Conservation (phyloP, 176 grass and related monocot species). For the Rhynchospora tenuis region DNA sequence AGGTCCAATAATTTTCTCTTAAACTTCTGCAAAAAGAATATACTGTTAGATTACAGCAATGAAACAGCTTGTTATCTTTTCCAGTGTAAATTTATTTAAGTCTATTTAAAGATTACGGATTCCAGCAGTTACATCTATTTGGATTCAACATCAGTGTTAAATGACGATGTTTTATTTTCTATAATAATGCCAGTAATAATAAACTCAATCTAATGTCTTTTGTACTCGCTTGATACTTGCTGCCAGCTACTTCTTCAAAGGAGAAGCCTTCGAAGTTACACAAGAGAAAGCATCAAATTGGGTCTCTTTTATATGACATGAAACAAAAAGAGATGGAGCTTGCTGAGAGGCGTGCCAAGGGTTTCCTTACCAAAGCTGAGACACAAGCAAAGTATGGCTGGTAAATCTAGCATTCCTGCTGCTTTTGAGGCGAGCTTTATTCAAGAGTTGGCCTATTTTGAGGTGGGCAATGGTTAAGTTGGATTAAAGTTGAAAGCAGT, state of each 20-base stretch:
- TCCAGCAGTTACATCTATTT: neutral
- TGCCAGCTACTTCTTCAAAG: conserved; percentile 61
- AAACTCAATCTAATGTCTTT: neutral
- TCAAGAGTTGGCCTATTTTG: conserved; percentile 1
- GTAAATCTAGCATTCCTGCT: conserved; percentile 30
- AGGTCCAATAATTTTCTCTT: too few species aligned
- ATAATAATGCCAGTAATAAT: neutral
- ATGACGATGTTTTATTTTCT: neutral
- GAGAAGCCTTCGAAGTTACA: conserved; percentile 83
- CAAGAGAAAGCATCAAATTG: conserved; percentile 96
- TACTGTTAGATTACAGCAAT: neutral
- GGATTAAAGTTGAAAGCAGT: neutral
- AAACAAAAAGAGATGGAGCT: conserved; percentile 92
- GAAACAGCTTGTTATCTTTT: neutral
- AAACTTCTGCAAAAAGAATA: neutral
- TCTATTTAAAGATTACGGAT: neutral
- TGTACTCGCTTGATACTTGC: conserved; percentile 16
- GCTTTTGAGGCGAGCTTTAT: neutral
- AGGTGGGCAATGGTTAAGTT: neutral
- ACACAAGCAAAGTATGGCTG: conserved; percentile 96
- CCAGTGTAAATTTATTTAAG: neutral
- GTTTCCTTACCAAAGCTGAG: conserved; percentile 90
- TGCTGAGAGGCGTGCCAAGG: conserved; percentile 66
- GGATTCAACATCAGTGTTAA: neutral
- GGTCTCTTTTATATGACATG: conserved; percentile 76